Conservation (phyloP, 169 alveolate species). For the Plasmodium reichenowi region DNA sequence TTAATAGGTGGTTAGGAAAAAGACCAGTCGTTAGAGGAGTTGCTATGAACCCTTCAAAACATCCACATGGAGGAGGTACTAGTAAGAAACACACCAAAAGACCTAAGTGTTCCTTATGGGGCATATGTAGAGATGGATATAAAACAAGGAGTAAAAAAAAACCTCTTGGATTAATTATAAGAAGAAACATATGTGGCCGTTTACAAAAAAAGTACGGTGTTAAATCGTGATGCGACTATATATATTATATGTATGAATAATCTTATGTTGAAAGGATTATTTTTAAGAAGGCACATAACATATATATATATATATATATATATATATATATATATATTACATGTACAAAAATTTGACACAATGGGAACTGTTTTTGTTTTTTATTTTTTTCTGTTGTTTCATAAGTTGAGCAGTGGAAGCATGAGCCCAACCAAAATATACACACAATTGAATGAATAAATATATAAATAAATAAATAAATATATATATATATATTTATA, state of each 20-base stretch:
- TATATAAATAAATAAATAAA: too few species aligned
- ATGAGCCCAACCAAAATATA: too few species aligned
- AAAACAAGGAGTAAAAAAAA: conserved; percentile 85
- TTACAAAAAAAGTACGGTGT: conserved; percentile 87
- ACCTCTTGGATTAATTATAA: conserved; percentile 88
- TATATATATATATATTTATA: too few species aligned
- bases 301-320: too few species aligned
- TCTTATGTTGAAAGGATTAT: background rate
- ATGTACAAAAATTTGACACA: background rate
- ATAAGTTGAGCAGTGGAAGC: too few species aligned
- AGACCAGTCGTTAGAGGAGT: conserved; percentile 90
- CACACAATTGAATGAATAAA: too few species aligned
- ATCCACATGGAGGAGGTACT: conserved; percentile 93
- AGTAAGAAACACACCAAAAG: conserved; percentile 87
- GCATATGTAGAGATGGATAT: conserved; percentile 85
- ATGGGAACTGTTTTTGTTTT: background rate
- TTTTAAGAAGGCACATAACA: conserved; percentile 8
- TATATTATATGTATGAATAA: background rate
- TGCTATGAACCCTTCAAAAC: conserved; percentile 90
- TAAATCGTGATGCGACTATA: background rate
- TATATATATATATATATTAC: too few species aligned
- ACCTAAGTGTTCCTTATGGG: conserved; percentile 90
- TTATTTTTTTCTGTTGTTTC: background rate
- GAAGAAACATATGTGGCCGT: conserved; percentile 87
- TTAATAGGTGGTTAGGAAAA: conserved; percentile 88